Evolutionary conservation across 2,329 filamentous ascomycete genomes (phyloP), one percentile per base, ranked within the genome.

Genomic region (Fusarium miscanthi): DNA sequence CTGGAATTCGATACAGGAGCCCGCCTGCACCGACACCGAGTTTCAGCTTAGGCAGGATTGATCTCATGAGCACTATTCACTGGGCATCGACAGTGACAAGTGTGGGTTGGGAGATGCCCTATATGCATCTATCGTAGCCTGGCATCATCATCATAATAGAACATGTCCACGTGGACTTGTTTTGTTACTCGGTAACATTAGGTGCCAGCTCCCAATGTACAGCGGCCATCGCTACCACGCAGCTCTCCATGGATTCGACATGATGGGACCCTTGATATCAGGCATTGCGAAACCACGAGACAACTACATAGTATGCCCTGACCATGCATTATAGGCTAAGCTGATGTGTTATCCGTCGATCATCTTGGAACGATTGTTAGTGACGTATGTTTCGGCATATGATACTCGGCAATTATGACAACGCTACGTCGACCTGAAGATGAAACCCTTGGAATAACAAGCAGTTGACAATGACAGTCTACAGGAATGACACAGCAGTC

Each of bases 21-120:
- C 30, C 40, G 53, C 57, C 45, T 71, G 62, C 67, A 62, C 67
- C 52, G 40, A 68, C 62, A 52, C 68, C 56, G 56, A 64, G 61
- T 63, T 71, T 71, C 66, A 70, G 43, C 46, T 62, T 70, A 56
- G 60, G 68, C 65, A 60, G 38, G 53, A 68, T 46, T 35, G 54
- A 35, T 59, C 59, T 67, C 49, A 52, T 66, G 59, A 61, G 59
- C 31, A 57, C 31, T 25, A 67, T 67, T 54, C 43, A 70, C 64
- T 73, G 70, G 70, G 70, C 70, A 73, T 52, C 70, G 70, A 73
- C 43, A 45, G 63, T 53, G 70, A 73, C 70, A 73, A 59, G 60
- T 63, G 63, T 49, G 53, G 57, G 61, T 62, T 63, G 60, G 61
- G 48, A 70, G 53, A 58, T 61, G 70, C 70, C 70, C 54, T 73